Evolutionary conservation across 2,329 filamentous ascomycete species (phyloP).

Genomic region (Cryoendolithus antarcticus): DNA sequence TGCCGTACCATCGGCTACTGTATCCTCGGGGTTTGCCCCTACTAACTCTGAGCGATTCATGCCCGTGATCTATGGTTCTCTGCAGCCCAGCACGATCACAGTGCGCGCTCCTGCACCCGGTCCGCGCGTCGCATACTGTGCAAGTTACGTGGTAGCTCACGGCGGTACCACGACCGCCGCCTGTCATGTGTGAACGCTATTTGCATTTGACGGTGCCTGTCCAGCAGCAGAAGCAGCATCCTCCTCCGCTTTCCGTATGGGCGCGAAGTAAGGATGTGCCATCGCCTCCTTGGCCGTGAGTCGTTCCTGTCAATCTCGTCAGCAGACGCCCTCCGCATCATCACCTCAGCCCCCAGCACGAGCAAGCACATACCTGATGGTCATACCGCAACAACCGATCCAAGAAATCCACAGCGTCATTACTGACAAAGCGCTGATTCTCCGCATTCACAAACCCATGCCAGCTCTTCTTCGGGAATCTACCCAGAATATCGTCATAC

Average conservation of each 20-base stretch:
- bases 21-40: no score
- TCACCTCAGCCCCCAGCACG: no score
- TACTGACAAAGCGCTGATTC: conserved; percentile 93
- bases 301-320: conserved; percentile 56
- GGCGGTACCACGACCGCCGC: no score
- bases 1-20: no score
- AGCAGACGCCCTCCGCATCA: no score
- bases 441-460: conserved; percentile 93
- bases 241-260: conserved; percentile 63
- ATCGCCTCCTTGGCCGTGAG: conserved; percentile 96
- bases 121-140: no score
- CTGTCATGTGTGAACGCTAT: conserved; percentile 8
- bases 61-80: no score
- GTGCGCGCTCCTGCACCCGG: no score
- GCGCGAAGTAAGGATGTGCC: conserved; percentile 87
- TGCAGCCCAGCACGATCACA: no score
- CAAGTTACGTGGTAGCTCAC: no score
- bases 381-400: conserved; percentile 96
- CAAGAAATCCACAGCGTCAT: conserved; percentile 94
- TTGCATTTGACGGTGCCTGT: conserved; percentile 27
- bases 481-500: conserved; percentile 93
- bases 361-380: conserved; percentile 86
- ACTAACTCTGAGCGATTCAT: no score
- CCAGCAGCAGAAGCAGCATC: background rate
- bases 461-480: conserved; percentile 97